Evolutionary conservation across 1,139 yeast species (phyloP).

Genomic region (Meyerozyma athensensis): DNA sequence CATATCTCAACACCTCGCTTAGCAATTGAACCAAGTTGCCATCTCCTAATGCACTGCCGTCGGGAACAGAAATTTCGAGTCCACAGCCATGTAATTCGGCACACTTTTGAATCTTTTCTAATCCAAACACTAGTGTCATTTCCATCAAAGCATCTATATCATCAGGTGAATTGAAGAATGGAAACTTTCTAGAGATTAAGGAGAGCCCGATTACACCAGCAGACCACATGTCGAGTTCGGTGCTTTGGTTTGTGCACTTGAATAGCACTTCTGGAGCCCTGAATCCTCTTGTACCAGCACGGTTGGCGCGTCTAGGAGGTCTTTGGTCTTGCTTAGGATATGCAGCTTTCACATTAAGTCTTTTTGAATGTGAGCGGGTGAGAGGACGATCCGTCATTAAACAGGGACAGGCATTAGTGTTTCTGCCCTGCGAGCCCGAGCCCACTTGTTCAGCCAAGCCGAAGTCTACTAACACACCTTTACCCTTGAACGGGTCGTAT

Average conservation of each 20-base stretch:
- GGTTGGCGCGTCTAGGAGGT: slow-evolving; percentile 87
- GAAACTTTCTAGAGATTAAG: slow-evolving; percentile 68
- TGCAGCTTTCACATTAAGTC: slow-evolving; percentile 52
- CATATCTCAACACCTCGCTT: slow-evolving; percentile 27
- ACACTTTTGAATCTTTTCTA: slow-evolving; percentile 64
- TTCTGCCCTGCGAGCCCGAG: slow-evolving; percentile 9
- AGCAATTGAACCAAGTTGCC: slow-evolving; percentile 34
- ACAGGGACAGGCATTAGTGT: slow-evolving; percentile 19
- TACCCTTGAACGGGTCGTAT: slow-evolving; percentile 68
- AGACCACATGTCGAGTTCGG: slow-evolving; percentile 86
- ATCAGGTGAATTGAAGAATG: slow-evolving; percentile 84
- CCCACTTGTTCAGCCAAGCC: slow-evolving; percentile 71
- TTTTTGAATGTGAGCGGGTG: slow-evolving; percentile 33
- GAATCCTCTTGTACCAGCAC: slow-evolving; percentile 97
- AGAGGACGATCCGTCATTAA: slow-evolving; percentile 10
- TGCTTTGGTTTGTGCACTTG: slow-evolving; percentile 80
- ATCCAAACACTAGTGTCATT: slow-evolving; percentile 78
- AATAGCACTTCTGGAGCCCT: slow-evolving; percentile 92
- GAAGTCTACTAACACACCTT: slow-evolving; percentile 87
- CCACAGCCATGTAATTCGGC: slow-evolving; percentile 88
- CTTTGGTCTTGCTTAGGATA: slow-evolving; percentile 78
- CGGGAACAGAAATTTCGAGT: slow-evolving; percentile 54
- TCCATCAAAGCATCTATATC: slow-evolving; percentile 90
- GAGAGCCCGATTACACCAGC: slow-evolving; percentile 84
- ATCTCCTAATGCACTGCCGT: slow-evolving; percentile 15